Evolutionary conservation across 2,329 filamentous ascomycete species (phyloP).

Genomic region (Hypomyces rosellus): DNA sequence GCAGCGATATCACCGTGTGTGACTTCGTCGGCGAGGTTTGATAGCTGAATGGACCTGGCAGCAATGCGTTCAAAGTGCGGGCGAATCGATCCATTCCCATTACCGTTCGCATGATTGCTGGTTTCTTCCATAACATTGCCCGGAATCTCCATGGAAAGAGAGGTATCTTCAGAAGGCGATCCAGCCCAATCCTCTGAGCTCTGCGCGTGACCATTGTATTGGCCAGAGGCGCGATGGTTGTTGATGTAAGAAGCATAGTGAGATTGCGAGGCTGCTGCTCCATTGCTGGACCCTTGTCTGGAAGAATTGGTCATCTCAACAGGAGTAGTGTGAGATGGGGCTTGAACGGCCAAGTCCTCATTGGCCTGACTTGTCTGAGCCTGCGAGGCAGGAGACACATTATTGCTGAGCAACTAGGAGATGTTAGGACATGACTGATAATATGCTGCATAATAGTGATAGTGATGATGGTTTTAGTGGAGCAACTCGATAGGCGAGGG

Average conservation of each 20-base stretch:
- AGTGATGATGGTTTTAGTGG: neutral
- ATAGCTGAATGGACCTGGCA: conserved; percentile 55
- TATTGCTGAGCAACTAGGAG: neutral
- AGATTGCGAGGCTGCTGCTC: neutral
- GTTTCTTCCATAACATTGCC: neutral
- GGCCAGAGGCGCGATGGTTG: neutral
- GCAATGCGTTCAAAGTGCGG: conserved; percentile 27
- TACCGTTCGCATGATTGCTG: neutral
- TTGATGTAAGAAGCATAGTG: neutral
- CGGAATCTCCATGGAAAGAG: neutral
- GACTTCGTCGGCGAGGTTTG: conserved; percentile 53
- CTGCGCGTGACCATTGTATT: neutral
- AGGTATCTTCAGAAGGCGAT: neutral
- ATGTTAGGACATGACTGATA: neutral
- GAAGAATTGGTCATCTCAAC: neutral
- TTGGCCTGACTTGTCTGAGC: neutral
- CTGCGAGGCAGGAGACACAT: neutral
- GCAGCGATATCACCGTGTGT: conserved; percentile 61
- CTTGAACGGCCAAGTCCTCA: neutral
- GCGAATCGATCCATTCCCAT: neutral
- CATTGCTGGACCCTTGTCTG: neutral
- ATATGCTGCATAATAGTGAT: neutral
- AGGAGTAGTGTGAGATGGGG: neutral
- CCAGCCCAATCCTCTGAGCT: neutral
- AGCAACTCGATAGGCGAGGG: neutral